Base-by-base conservation (phyloP, 768 basidiomycete genomes). In the Rhodocollybia butyracea region DNA sequence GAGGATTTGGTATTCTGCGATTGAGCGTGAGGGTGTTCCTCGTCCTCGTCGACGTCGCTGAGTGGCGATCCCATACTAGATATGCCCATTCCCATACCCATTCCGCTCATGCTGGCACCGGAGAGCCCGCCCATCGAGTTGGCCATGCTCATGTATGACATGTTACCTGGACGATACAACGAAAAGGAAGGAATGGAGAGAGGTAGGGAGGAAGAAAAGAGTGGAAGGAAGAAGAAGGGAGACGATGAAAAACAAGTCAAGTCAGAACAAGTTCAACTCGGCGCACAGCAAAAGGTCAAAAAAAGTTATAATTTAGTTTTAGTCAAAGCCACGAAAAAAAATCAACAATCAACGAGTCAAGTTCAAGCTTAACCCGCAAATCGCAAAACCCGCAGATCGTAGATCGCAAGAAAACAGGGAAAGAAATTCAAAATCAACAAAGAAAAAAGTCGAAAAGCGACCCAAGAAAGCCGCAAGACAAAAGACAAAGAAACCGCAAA, bases 11-110 rank as follows among this genome's bases (percentile, higher is more conserved):
- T 29, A 17, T 30, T 46, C 46, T 24, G 15, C 29, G 13, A 29
- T 27, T 29, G 19, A 10, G 26, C 43, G 11, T 42, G 22, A 27
- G 13, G 43, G 10, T 50, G 32, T 5, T 50, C 46, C 32, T 48
- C 30, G 15, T 48, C 48, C 34, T 50, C 48, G 21, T 50, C 48
- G 13, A 50, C 48, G 22, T 50, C 48, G 21, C 48, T 50, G 8
- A 50, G 22, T 17, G 48, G 48, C 1, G 48, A 50, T 3, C 48
- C 48, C 48, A 50, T 40, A 40, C 39, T 50, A 7, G 32, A 36
- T n/a, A 31, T 22, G 17, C 31, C 22, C 22, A 50, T 38, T 5
- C 30, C 19, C 31, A 48, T 24, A 43, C 42, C 42, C 24, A 43
- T 24, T 12, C 21, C 26, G 22, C 45, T n/a, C 29, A 46, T 46